Percentiles rank a stretch among this genome's conserved stretches.
These are phyloP conservation scores for Nectriaceae sp. DNA, from an alignment of 2,329 filamentous ascomycete genomes.

Conservation along the genomic window DNA sequence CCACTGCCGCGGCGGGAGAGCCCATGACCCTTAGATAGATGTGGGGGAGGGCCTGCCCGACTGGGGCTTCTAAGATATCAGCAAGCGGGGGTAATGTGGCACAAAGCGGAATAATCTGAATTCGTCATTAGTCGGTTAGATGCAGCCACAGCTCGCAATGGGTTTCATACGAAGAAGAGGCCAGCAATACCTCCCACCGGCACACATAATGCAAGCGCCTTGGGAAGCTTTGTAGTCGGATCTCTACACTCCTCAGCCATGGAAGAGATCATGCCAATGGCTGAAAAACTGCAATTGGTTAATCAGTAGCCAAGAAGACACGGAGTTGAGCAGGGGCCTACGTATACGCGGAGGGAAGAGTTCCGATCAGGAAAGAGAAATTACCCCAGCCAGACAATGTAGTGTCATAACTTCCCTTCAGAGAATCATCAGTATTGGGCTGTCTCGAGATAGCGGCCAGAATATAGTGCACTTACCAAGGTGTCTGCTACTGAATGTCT, in stretches of 20 bases:
- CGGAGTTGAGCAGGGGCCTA: too few species aligned
- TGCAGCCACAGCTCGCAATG: too few species aligned
- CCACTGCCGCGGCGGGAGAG: conserved; percentile 69
- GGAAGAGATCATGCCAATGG: conserved; percentile 51
- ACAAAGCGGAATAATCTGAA: conserved; percentile 72
- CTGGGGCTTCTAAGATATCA: conserved; percentile 62
- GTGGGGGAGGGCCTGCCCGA: conserved; percentile 71
- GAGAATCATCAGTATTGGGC: too few species aligned
- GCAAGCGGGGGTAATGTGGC: conserved; percentile 71
- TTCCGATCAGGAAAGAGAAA: conserved; percentile 55
- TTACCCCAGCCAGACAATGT: conserved; percentile 67
- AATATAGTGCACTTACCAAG: too few species aligned
- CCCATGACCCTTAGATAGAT: conserved; percentile 75
- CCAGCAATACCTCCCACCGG: conserved; percentile 63
- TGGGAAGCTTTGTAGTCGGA: conserved; percentile 59
- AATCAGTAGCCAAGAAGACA: too few species aligned
- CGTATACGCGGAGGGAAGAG: conserved; percentile 45
- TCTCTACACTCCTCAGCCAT: conserved; percentile 61
- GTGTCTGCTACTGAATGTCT: conserved; percentile 66
- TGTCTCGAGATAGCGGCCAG: too few species aligned
- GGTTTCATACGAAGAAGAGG: conserved; percentile 56
- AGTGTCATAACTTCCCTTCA: conserved; percentile 67
- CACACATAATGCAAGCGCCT: conserved; percentile 66
- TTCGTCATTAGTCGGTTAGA: too few species aligned
- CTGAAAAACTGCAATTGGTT: too few species aligned